Conservation (phyloP, 352 stramenopile genomes). For the Pythium dissotocum region DNA sequence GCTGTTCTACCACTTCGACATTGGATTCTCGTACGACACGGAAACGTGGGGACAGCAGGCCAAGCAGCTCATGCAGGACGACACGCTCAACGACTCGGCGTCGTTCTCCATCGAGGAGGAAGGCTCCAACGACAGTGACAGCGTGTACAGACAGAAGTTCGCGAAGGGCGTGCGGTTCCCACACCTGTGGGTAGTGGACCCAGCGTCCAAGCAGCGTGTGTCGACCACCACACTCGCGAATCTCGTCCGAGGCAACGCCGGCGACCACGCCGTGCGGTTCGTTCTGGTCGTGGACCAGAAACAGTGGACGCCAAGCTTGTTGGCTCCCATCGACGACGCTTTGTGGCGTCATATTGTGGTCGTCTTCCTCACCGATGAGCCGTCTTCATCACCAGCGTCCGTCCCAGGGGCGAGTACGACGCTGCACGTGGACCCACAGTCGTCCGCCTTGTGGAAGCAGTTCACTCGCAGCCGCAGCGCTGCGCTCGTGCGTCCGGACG, state of each 20-base stretch:
- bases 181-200: conserved; percentile 54
- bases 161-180: conserved; percentile 61
- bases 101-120: conserved; percentile 34
- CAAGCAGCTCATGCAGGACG: conserved; percentile 64
- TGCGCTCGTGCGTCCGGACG: conserved; percentile 76
- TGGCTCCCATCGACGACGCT: background rate
- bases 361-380: conserved; percentile 9
- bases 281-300: conserved; percentile 47
- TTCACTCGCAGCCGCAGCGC: conserved; percentile 42
- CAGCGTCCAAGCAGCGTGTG: conserved; percentile 21
- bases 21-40: conserved; percentile 78
- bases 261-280: conserved; percentile 43
- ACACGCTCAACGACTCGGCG: conserved; percentile 49
- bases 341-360: conserved; percentile 20
- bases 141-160: conserved; percentile 50
- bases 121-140: conserved; percentile 6
- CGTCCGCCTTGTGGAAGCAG: conserved; percentile 36
- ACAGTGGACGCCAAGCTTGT: conserved; percentile 13
- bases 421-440: conserved; percentile 11
- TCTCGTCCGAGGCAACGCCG: conserved; percentile 21
- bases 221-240: conserved; percentile 54
- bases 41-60: conserved; percentile 42
- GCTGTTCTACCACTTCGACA: conserved; percentile 88
- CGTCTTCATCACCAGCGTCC: background rate
- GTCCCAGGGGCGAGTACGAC: background rate